Conservation (phyloP, 139 green algal genomes). For the Eudorina sp. region DNA sequence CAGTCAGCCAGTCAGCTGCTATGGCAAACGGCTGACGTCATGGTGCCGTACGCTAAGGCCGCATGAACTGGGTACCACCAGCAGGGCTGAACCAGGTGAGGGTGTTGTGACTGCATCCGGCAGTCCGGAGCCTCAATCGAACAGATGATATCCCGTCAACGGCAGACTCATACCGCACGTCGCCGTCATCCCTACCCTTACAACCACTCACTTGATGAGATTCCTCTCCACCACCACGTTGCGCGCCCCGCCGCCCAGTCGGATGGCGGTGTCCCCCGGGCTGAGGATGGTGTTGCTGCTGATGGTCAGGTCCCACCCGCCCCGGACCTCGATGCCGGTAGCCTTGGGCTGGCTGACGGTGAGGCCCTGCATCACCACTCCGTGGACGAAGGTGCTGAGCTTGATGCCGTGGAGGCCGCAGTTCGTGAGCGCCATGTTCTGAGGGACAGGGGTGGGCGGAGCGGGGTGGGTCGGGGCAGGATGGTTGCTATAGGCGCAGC, state of each 20-base stretch:
- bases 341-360: not conserved
- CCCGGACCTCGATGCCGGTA: constrained; percentile 41
- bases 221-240: constrained; percentile 49
- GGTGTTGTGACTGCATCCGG: no score
- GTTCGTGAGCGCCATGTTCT: constrained; percentile 17
- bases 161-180: no score
- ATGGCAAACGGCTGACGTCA: no score
- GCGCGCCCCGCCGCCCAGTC: constrained; percentile 42
- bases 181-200: not conserved
- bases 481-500: no score
- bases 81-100: no score
- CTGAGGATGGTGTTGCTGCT: constrained; percentile 10
- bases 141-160: no score
- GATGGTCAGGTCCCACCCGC: constrained; percentile 22
- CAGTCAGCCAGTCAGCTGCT: no score
- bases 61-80: no score
- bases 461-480: no score
- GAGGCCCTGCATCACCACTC: constrained; percentile 22
- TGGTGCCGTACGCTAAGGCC: no score
- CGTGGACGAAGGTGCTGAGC: constrained; percentile 40
- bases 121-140: no score
- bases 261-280: not conserved
- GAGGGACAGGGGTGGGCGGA: no score
- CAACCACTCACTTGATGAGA: constrained; percentile 36
- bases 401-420: constrained; percentile 51